Base-by-base conservation (phyloP, 495 filamentous ascomycete species). In the Xylaria sp. region DNA sequence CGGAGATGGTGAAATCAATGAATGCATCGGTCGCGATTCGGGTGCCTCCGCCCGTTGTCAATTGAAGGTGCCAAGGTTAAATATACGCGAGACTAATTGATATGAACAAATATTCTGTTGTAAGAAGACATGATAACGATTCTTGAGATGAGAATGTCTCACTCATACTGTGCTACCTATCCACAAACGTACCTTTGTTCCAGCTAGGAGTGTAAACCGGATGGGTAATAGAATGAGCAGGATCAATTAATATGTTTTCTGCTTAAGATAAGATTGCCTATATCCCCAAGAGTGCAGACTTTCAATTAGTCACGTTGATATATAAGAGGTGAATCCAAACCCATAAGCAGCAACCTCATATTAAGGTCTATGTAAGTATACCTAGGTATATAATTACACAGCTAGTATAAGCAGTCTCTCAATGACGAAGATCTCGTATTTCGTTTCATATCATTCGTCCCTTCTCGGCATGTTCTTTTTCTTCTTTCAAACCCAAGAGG, bases 31-130 rank as follows among this genome's bases (percentile, higher is more conserved):
- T 48, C 9, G 14, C 12, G 8, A 5, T 64, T 48, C 61, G 61
- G 61, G 37, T 35, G 26, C 61, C 24, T 64, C 61, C 61, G 61
- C 61, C 61, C 15, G 61, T 33, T 17, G 40, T n/a, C 21, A 40
- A 61, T 43, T 14, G 9, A 62, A 2, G 35, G 26, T n/a, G 17
- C n/a, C 5, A 5, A 35, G 53, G 12, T 58, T 19, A 9, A 37
- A 19, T 14, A 4, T 5, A 61, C 35, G n/a, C 35, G 9, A 37
- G 6, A 14, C 9, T 41, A 8, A 33, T 33, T 33, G 29, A 58
- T 40, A 15, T n/a, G 1, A 35, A 41, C 58, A 61, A 61, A 61
- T 61, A 61, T 14, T n/a, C n/a, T 26, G 11, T 12, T 11, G 35
- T 61, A 24, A 61, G 8, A n/a, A 8, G n/a, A 57, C 35, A 35